Conservation (phyloP, 352 stramenopile genomes). For the Globisporangium radiosum region DNA sequence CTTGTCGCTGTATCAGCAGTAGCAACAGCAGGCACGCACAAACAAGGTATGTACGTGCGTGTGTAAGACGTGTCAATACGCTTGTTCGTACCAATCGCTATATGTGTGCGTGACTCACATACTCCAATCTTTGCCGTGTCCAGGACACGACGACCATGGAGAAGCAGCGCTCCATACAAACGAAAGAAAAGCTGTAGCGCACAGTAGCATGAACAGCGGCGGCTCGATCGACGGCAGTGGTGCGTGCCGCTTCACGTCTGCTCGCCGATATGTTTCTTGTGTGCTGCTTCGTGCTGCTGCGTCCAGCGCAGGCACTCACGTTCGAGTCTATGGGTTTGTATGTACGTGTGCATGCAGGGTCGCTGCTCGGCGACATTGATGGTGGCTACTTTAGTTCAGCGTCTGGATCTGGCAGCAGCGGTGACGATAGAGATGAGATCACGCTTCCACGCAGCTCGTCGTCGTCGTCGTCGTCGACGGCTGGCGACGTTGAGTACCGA, state of each 20-base stretch:
- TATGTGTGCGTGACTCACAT: too few relatives aligned
- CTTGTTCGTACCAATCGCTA: too few relatives aligned
- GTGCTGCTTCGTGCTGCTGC: too few relatives aligned
- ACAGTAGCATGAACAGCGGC: too few relatives aligned
- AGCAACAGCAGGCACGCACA: background rate
- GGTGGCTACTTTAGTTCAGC: background rate
- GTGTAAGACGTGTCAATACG: too few relatives aligned
- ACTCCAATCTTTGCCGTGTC: too few relatives aligned
- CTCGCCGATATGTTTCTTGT: background rate
- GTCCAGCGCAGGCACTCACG: too few relatives aligned
- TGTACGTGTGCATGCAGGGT: background rate
- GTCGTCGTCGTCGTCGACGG: too few relatives aligned
- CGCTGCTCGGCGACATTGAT: slow-evolving; percentile 3
- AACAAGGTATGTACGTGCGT: slow-evolving; percentile 1
- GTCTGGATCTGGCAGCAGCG: background rate
- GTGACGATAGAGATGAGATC: too few relatives aligned
- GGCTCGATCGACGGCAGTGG: slow-evolving; percentile 5
- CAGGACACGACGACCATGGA: background rate
- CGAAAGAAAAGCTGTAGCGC: background rate
- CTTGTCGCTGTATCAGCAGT: slow-evolving; percentile 9
- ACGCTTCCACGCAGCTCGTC: too few relatives aligned
- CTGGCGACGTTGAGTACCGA: too few relatives aligned
- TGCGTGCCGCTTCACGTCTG: background rate
- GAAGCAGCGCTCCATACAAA: background rate
- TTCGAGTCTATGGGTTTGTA: too few relatives aligned